Percentiles rank a stretch among this genome's conserved stretches.
These are phyloP conservation scores for Ilyonectria destructans DNA, from an alignment of 2,329 filamentous ascomycete species.

Conservation along the genomic window DNA sequence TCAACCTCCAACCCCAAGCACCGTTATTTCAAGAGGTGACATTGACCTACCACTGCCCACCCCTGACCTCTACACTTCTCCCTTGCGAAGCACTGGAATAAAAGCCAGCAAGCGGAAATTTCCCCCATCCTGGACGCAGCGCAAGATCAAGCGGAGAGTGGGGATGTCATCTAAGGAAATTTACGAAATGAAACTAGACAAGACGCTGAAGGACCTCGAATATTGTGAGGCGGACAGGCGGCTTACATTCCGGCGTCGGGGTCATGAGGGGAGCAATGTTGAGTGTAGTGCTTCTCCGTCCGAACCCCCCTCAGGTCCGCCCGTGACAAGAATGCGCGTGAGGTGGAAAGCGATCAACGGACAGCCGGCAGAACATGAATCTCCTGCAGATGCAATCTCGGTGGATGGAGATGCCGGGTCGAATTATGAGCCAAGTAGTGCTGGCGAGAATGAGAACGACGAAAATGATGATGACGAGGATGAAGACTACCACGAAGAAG, in stretches of 20 bases:
- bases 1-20: too few relatives aligned
- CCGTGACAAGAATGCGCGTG: too few relatives aligned
- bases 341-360: too few relatives aligned
- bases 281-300: neutral
- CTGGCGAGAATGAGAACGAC: too few relatives aligned
- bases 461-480: too few relatives aligned
- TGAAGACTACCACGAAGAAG: too few relatives aligned
- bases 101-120: slow-evolving; percentile 29
- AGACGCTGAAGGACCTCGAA: neutral
- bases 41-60: slow-evolving; percentile 36
- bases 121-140: neutral
- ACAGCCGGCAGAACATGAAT: too few relatives aligned
- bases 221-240: neutral
- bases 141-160: neutral
- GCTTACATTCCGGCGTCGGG: neutral
- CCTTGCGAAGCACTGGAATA: slow-evolving; percentile 38
- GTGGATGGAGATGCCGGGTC: too few relatives aligned
- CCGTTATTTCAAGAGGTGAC: neutral
- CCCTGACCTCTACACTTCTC: slow-evolving; percentile 22
- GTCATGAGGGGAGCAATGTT: neutral
- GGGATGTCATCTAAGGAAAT: neutral
- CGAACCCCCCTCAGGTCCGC: too few relatives aligned
- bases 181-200: neutral
- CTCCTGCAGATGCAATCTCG: too few relatives aligned
- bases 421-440: too few relatives aligned